phyloP scores from a whole-genome alignment of 768 basidiomycete genomes.

The Hypholoma fasciculare region DNA sequence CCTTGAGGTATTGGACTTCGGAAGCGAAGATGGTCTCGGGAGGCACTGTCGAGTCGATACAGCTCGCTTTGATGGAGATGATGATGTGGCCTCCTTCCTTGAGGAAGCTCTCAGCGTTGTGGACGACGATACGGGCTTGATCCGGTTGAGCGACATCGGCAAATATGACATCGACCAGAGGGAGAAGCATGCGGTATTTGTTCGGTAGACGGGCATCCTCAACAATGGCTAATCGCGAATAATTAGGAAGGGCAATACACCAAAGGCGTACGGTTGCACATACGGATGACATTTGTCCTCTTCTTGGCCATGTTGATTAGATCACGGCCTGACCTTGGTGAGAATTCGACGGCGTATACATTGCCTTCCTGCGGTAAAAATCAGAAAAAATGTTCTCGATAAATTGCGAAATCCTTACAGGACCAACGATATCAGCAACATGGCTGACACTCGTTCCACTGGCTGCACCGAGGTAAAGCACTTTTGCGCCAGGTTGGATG shows the following conservation, averaged over 20 bases:
- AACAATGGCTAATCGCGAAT: conserved; percentile 68
- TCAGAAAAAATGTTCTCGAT: conserved; percentile 6
- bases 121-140: conserved; percentile 93
- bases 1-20: conserved; percentile 81
- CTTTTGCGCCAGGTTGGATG: conserved; percentile 93
- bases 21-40: conserved; percentile 87
- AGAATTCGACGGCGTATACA: conserved; percentile 99
- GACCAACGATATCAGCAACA: conserved; percentile 98
- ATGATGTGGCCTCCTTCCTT: conserved; percentile 91
- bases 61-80: conserved; percentile 98
- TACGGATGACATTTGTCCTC: conserved; percentile 97
- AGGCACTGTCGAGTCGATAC: conserved; percentile 94
- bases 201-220: conserved; percentile 97
- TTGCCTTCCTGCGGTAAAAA: conserved; percentile 71
- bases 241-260: neutral
- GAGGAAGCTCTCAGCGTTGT: conserved; percentile 94
- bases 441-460: conserved; percentile 98
- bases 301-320: conserved; percentile 99
- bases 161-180: conserved; percentile 95
- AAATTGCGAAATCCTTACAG: conserved; percentile 50
- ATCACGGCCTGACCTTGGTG: conserved; percentile 93
- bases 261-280: conserved; percentile 26
- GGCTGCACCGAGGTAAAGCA: conserved; percentile 96
- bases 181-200: conserved; percentile 96
- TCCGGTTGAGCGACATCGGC: conserved; percentile 99